Base-by-base conservation (phyloP, 768 basidiomycete species). In the Russula emetica region DNA sequence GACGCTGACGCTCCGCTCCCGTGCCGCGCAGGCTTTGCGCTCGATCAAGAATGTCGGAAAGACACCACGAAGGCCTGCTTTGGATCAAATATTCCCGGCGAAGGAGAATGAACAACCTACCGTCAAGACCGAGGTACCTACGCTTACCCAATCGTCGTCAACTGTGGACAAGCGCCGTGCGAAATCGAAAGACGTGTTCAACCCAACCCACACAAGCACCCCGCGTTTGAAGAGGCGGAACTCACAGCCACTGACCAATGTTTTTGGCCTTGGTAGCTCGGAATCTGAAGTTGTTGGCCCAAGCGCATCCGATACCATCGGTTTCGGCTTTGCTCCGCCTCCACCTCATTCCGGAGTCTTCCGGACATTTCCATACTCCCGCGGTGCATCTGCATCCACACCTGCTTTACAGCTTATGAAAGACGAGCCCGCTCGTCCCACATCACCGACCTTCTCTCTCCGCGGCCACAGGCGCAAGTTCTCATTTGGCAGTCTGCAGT, bases 21-120 rank as follows among this genome's bases (percentile, higher is more conserved):
- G 75, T 8, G 75, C 75, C 6, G 66, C 70, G 22, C 71, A 76
- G 63, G 75, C 75, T 9, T 66, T 76, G 51, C 71, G 71, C 60
- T 76, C 75, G 9, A 75, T 76, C 66, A 73, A 73, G 72, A 75
- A 74, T 60, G 73, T 73, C 36, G 71, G 71, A 22, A 73, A 69
- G 64, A 55, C 30, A 28, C 60, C 61, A 22, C 66, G 71, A 13
- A 70, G 61, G 42, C 36, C 64, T 13, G 14, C 59, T 5, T 34
- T 51, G 34, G 54, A 67, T 53, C 63, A 66, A 3, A 34, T 62
- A 0, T 51, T 65, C 22, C 40, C 61, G 1, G 47, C 64, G 6
- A 66, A 66, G 20, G 58, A 69, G 52, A 58, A 55, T 11, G 63
- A 22, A 5, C 20, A 51, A 18, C 38, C 16, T 32, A 8, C 55